Base-by-base conservation (phyloP, 768 basidiomycete genomes). In the Lactarius pseudohatsudake region DNA sequence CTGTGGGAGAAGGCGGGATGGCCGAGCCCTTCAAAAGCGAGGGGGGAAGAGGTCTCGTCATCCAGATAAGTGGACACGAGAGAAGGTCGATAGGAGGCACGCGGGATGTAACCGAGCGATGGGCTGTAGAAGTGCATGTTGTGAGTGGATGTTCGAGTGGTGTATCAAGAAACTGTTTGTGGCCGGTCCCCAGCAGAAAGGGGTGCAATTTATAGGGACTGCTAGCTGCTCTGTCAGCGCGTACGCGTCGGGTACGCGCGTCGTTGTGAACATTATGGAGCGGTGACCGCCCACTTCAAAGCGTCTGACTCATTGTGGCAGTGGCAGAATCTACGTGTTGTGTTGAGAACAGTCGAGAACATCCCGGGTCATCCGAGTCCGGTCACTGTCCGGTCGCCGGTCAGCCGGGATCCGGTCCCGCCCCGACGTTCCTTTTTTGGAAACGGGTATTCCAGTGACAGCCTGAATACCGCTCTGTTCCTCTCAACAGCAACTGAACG, bases 181-280 rank as follows among this genome's bases (percentile, higher is more conserved):
- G 22, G 16, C 6, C 40, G 50, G n/a, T 56, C 26, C 55, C 34
- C 2, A 22, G 26, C 11, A 8, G 32, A 5, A 6, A 55, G 38
- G 36, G 16, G 34, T 50, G 34, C 11, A 38, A 45, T 67, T 67
- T 67, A 67, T 64, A 67, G 58, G 43, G 41, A 40, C 15, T 13
- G 0, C 15, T 22, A 30, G 36, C 7, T n/a, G 43, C 38, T 66
- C 50, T 22, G 66, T 67, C 66, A 67, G 62, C 58, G 28, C 58
- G 26, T 63, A 18, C 66, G 66, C 66, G 66, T 67, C 66, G 57
- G 1, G 66, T 43, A 63, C 41, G 26, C 66, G 66, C 62, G 66
- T 67, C 66, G 16, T 32, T 34, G 54, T 22, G 57, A 28, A 53
- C 59, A 62, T 53, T 7, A 6, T 40, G 38, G 22, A 20, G 55